Evolutionary conservation across 2,329 filamentous ascomycete species (phyloP).

Genomic region (Nemania serpens): DNA sequence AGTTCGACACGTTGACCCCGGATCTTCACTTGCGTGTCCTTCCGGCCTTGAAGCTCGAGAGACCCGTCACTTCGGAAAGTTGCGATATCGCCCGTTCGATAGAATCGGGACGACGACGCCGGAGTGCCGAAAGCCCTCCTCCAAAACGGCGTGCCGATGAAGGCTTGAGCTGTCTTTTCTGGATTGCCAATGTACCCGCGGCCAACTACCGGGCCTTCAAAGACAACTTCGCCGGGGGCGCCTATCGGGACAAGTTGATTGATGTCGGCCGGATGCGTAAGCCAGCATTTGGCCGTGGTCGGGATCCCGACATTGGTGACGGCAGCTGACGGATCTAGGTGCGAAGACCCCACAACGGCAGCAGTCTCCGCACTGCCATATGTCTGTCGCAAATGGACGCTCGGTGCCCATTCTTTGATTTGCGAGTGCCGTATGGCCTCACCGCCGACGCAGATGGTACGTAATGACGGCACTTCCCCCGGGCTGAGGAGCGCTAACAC

Average conservation of each 20-base stretch:
- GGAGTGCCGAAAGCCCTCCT: background rate
- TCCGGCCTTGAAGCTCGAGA: constrained; percentile 50
- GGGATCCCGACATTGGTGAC: constrained; percentile 6
- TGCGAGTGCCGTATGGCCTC: constrained; percentile 11
- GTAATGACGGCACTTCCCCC: constrained; percentile 14
- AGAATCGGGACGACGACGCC: constrained; percentile 36
- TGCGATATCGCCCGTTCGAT: constrained; percentile 48
- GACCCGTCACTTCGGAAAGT: constrained; percentile 42
- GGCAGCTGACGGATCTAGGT: background rate
- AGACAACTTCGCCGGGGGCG: constrained; percentile 22
- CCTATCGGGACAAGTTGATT: constrained; percentile 24
- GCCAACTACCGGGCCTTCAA: constrained; percentile 24
- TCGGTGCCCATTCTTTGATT: constrained; percentile 13
- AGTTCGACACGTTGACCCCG: constrained; percentile 56
- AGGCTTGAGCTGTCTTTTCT: constrained; percentile 19
- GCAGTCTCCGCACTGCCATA: constrained; percentile 17
- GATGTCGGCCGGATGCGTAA: constrained; percentile 18
- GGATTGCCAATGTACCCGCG: constrained; percentile 24
- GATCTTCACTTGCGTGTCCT: constrained; percentile 58
- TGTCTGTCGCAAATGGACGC: constrained; percentile 5
- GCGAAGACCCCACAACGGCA: constrained; percentile 12
- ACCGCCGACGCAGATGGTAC: constrained; percentile 14
- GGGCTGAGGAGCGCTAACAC: constrained; percentile 7
- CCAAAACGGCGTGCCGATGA: constrained; percentile 17
- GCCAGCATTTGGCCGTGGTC: constrained; percentile 15